Evolutionary conservation across 257 asterid genomes (phyloP), one percentile per base, ranked within the genome.

Genomic region (Cynanchum wilfordii): DNA sequence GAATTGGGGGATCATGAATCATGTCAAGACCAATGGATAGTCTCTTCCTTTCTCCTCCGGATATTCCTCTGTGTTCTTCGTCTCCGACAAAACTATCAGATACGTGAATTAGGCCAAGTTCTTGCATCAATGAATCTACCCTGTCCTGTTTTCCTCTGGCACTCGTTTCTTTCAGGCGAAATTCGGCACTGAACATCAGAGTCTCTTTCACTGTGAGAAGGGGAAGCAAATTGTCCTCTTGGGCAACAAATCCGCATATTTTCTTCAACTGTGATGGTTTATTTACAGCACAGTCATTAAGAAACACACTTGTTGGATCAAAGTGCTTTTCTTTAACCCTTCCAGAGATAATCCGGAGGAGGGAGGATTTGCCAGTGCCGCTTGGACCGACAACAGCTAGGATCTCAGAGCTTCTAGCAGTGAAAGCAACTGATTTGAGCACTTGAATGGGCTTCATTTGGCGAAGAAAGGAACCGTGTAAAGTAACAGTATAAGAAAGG

Each of bases 21-120:
- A 92, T 84, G 38, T 92, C 98, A 5, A 88, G 96, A 22, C 94
- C 98, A 57, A 92, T 88, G 4, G 98, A 86, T 45, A 92, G 92
- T 64, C 98, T 80, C 77, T 89, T 92, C 49, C 85, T 83, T 80
- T 92, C 98, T 44, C 98, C 98, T 3, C 98, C 98, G 0, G 96
- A 92, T 27, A 92, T 83, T 68, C 96, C 98, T 20, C 96, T 82
- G 25, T 90, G 85, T 45, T 88, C 98, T 25, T 87, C 98, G 55
- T 92, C 98, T 30, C 98, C 96, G 5, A 92, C 89, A 20, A 83
- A 92, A 33, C 88, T 83, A 60, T 87, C 77, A 0, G 89, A 85
- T 24, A 89, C 98, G n/a, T 89, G 96, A 52, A 74, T 67, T n/a
- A 92, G 90, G 11, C 96, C 94, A n/a, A 92, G 95, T 73, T 92